Base-by-base conservation (phyloP, 2,329 filamentous ascomycete genomes). In the Chaetomium globosum region DNA sequence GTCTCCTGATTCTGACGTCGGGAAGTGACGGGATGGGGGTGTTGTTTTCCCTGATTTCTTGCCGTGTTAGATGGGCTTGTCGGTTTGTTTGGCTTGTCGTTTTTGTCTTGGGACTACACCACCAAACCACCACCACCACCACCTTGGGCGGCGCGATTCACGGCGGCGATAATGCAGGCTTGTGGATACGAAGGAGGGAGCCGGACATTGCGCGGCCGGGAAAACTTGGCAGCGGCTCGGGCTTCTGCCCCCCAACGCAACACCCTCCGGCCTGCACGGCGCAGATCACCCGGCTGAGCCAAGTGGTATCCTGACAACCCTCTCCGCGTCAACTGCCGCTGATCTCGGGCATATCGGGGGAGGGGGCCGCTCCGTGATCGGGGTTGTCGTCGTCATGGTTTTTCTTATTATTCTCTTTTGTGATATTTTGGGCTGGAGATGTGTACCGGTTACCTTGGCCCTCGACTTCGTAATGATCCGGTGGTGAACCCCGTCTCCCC, bases 231-330 rank as follows among this genome's bases (percentile, higher is more conserved):
- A 39, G 16, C 33, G 21, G 21, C 33, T 43, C 26, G 54, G 31
- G 21, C 33, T n/a, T 26, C 31, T 30, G 8, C 7, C 21, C n/a
- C 48, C 48, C 16, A 26, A 43, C 39, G 16, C 30, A 6, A 10
- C 43, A 30, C 58, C 12, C 31, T 60, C 51, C 26, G 51, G 33
- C 26, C 59, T 61, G 59, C 59, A 61, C 59, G 51, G 26, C 59
- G 51, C 36, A 61, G 59, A 61, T 61, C 59, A 48, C 33, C 59
- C 59, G 51, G 59, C 49, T 9, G 19, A 54, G 49, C n/a, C 28
- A 21, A 39, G 46, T 36, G n/a, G 10, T 48, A 23, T 51, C 16
- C 9, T 19, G 12, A 5, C 16, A n/a, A 54, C 33, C 3, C 33
- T 39, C 33, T n/a, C 28, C 16, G 43, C 43, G 10, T 4, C 19